These are phyloP conservation scores for Podila clonocystis DNA, from an alignment of 192 early-diverging fungal genomes.

Conservation along the genomic window DNA sequence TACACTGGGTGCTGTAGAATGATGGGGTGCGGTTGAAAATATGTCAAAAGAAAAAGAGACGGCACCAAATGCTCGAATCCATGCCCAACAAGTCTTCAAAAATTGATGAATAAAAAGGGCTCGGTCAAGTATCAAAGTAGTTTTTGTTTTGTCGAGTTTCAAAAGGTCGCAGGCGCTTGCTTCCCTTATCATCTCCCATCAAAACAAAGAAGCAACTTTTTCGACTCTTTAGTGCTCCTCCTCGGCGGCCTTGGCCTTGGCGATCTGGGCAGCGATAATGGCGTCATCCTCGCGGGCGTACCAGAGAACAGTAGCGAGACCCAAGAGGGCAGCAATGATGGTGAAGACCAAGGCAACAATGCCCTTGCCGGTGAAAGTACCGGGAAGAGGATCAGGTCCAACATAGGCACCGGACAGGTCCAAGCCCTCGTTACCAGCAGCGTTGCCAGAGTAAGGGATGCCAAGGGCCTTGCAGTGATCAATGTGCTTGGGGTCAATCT, in stretches of 20 bases:
- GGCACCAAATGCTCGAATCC: background rate
- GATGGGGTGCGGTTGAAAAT: background rate
- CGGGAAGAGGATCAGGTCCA: slow-evolving; percentile 63
- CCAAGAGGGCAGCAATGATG: slow-evolving; percentile 77
- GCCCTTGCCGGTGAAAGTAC: slow-evolving; percentile 72
- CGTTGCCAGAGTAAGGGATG: slow-evolving; percentile 73
- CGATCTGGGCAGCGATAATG: slow-evolving; percentile 25
- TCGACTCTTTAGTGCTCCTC: slow-evolving; percentile 28
- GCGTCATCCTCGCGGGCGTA: slow-evolving; percentile 62
- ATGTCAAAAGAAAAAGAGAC: background rate
- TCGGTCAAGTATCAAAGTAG: background rate
- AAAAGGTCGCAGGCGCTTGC: slow-evolving; percentile 39
- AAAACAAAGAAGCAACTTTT: background rate
- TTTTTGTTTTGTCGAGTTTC: background rate
- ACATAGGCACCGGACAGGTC: slow-evolving; percentile 68
- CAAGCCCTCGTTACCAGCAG: slow-evolving; percentile 73
- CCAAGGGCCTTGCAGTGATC: slow-evolving; percentile 72
- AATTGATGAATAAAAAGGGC: background rate
- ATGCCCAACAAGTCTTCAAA: background rate
- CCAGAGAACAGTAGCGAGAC: slow-evolving; percentile 81
- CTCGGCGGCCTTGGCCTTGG: slow-evolving; percentile 37
- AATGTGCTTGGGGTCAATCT: slow-evolving; percentile 33
- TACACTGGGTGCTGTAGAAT: slow-evolving; percentile 26
- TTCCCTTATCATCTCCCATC: slow-evolving; percentile 8
- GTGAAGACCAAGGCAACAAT: slow-evolving; percentile 77